Evolutionary conservation across 2,329 filamentous ascomycete species (phyloP), one percentile per base, ranked within the genome.

Genomic region (Neofusicoccum kwambonambiense): DNA sequence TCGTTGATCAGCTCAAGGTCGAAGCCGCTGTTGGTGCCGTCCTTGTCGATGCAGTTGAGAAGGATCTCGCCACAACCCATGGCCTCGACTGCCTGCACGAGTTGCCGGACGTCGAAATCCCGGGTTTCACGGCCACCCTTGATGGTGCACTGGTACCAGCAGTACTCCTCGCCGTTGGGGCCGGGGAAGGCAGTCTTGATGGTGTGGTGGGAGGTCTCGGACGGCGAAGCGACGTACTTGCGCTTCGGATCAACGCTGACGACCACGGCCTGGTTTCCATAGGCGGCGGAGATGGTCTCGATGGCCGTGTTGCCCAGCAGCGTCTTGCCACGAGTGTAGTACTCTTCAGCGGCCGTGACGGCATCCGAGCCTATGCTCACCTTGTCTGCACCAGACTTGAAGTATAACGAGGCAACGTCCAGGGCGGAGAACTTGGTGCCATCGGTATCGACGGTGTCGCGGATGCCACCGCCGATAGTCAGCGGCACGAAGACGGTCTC

Each of bases 101-200:
- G 86, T 80, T 98, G 91, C 13, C 93, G 87, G 15, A 97, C 95
- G 75, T 98, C 94, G 69, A 98, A 84, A 76, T 98, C 93, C 66
- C 93, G 87, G n/a, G 90, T 93, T 80, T 98, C 94, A 67, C 95
- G 89, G 6, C 95, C 95, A 52, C 95, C 95, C 80, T 94, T 96
- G 81, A 96, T 92, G 6, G 95, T 99, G 80, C 95, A 98, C 65
- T 95, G 93, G 77, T 97, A 99, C 94, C 94, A 99, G 81, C 92
- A 97, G 78, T 88, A 90, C 61, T 82, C 81, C 77, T 97, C 91
- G 34, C 93, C 93, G 49, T 86, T 84, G 22, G 91, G 88, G 8
- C 93, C 92, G 0, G 87, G 88, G 67, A 82, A 85, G 0, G 79
- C 75, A 0, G 94, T 97, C 73, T 84, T 81, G 73, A 97, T 81